Base-by-base conservation (phyloP, 2,329 filamentous ascomycete genomes). In the Fusarium sp. region DNA sequence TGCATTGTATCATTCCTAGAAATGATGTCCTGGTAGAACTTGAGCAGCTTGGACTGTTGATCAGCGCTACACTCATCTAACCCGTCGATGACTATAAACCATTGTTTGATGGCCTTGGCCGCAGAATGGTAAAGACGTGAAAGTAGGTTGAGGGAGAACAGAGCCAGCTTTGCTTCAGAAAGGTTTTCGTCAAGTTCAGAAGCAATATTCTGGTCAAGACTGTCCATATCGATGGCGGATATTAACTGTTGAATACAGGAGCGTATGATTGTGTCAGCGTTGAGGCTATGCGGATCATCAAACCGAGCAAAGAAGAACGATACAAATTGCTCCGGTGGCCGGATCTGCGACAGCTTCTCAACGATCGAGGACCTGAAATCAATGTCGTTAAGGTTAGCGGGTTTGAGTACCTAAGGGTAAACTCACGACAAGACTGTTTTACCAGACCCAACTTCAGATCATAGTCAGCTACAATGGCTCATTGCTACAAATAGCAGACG, bases 401-500 rank as follows among this genome's bases (percentile, higher is more conserved):
- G 20, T 1, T 10, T 24, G 15, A 10, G 9, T 3, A 13, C 15
- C 10, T 14, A 11, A 35, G 22, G 1, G 1, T 11, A 2, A 30
- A 48, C 70, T 12, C 11, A 72, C 71, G 53, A 26, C 7, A 74
- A 16, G 7, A 75, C 54, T 4, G 71, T 67, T 36, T 75, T 75
- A 6, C 72, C 72, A 38, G 72, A 75, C 2, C 71, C 72, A 45
- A 74, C 72, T 74, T 8, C 0, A 16, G 3, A 11, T 0, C 0
- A 3, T 12, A 1, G 13, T 26, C 8, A 33, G 39, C n/a, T n/a
- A n/a, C n/a, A n/a, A n/a, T n/a, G n/a, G n/a, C n/a, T n/a, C n/a
- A n/a, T n/a, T n/a, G n/a, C n/a, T n/a, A n/a, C n/a, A n/a, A n/a
- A n/a, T n/a, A n/a, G 12, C 8, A 14, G 26, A 14, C 22, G 4